Base-by-base conservation (phyloP, 2,329 filamentous ascomycete species). In the Arthrobotrys pseudoclavata region DNA sequence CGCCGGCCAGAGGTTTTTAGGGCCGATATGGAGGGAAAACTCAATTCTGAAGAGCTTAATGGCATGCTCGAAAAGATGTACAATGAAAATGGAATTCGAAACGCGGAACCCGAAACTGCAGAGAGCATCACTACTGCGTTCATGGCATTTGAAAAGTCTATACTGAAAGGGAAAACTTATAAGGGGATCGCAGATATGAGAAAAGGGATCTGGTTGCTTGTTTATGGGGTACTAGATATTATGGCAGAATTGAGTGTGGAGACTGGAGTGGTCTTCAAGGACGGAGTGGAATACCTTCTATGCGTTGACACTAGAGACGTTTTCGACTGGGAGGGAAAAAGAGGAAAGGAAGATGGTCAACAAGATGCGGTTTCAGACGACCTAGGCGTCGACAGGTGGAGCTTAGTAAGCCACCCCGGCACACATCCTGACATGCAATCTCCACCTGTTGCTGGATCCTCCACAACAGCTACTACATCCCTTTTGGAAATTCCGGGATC, bases 201-300 rank as follows among this genome's bases (percentile, higher is more conserved):
- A 26, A 69, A 69, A 20, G 75, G 75, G 6, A 45, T 74, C 0
- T 79, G 75, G 75, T 29, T 74, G 15, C 13, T 74, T 9, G 34
- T 79, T 0, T 79, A 79, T 24, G 69, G 31, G 1, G 12, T 79
- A 4, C 20, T 79, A 40, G 63, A 55, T 24, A 9, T 57, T 12
- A 72, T 79, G 75, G 69, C 62, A 4, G 75, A 79, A 34, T 26
- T 79, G 15, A 62, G 24, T 18, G 69, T 79, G n/a, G 75, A 79
- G 24, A 37, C 12, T 13, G 45, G 22, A 0, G 69, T 66, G 4
- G 48, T 53, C 2, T 79, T 74, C 26, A 79, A 64, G 29, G 69
- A 74, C 13, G 75, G 60, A 0, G 75, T 69, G 18, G 75, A 79
- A n/a, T 79, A 79, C 37, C 48, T 74, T 4, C 18, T 79, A 7